Evolutionary conservation across 495 filamentous ascomycete species (phyloP).

Genomic region (Baudoinia panamericana): DNA sequence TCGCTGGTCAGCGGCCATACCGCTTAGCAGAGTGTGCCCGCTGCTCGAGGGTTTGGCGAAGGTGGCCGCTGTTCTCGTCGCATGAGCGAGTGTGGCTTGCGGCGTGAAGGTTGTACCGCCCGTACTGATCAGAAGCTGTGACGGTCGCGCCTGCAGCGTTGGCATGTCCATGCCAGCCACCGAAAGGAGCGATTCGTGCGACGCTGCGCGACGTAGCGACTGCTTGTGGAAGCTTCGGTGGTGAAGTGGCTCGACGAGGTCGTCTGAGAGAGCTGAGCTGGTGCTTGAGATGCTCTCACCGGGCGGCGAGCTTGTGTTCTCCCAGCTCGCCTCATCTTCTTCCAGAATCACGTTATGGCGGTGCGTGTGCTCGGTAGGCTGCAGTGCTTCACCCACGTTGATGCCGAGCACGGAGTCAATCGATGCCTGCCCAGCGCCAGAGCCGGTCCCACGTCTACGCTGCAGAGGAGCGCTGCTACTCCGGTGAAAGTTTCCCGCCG

Average conservation of each 20-base stretch:
- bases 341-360: slow-evolving; percentile 20
- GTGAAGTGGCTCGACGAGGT: slow-evolving; percentile 11
- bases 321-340: slow-evolving; percentile 21
- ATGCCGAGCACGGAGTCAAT: slow-evolving; percentile 14
- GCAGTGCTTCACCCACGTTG: slow-evolving; percentile 7
- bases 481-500: slow-evolving; percentile 4
- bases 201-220: slow-evolving; percentile 26
- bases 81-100: slow-evolving; percentile 21
- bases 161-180: slow-evolving; percentile 31
- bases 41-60: slow-evolving; percentile 16
- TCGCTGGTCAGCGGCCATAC: slow-evolving; percentile 21
- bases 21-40: slow-evolving; percentile 20
- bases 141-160: slow-evolving; percentile 23
- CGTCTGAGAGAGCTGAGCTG: slow-evolving; percentile 5
- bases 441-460: slow-evolving; percentile 9
- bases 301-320: slow-evolving; percentile 3
- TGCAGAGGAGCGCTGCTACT: slow-evolving; percentile 10
- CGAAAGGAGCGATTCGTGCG: slow-evolving; percentile 31
- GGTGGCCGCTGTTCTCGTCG: slow-evolving; percentile 12
- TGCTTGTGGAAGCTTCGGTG: slow-evolving; percentile 11
- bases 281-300: not conserved
- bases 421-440: not conserved
- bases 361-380: slow-evolving; percentile 1
- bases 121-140: slow-evolving; percentile 17
- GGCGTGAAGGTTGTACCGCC: slow-evolving; percentile 14